phyloP scores from a whole-genome alignment of 2,329 filamentous ascomycete genomes.

The Aspergillus sp. region DNA sequence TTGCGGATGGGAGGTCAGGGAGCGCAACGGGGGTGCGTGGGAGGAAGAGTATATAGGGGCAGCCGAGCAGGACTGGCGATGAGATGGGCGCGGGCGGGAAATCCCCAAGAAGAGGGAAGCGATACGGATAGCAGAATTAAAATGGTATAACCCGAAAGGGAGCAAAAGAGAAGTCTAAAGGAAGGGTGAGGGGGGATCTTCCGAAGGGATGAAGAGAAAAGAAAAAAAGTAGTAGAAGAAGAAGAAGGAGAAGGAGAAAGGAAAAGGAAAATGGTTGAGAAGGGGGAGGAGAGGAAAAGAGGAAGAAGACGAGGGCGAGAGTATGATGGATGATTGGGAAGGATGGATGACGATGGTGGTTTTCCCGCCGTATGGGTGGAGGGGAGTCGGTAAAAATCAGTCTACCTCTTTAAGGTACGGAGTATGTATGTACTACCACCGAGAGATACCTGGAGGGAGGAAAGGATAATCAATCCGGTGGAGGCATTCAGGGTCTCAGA shows the following conservation, averaged over 20 bases:
- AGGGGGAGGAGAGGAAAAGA: slow-evolving; percentile 14
- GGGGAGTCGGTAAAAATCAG: not conserved
- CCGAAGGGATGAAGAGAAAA: slow-evolving; percentile 1
- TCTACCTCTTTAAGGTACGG: too few relatives aligned
- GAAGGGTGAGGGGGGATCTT: slow-evolving; percentile 2
- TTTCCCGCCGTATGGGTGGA: not conserved
- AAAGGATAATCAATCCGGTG: too few relatives aligned
- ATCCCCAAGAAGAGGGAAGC: slow-evolving; percentile 11
- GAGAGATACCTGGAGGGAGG: too few relatives aligned
- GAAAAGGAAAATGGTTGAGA: slow-evolving; percentile 11
- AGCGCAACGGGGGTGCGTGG: slow-evolving; percentile 2
- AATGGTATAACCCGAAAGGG: slow-evolving; percentile 5
- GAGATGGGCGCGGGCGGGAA: slow-evolving; percentile 7
- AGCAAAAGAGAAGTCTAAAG: slow-evolving; percentile 9
- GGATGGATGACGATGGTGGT: slow-evolving; percentile 6
- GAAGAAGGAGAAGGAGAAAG: slow-evolving; percentile 6
- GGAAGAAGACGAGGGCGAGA: slow-evolving; percentile 3
- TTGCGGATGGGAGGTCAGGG: slow-evolving; percentile 13
- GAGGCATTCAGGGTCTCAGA: too few relatives aligned
- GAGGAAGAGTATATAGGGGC: slow-evolving; percentile 9
- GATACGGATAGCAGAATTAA: slow-evolving; percentile 12
- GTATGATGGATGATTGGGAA: slow-evolving; percentile 4
- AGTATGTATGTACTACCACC: too few relatives aligned
- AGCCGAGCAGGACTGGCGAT: not conserved
- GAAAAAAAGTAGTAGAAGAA: slow-evolving; percentile 9